Base-by-base conservation (phyloP, 2,329 filamentous ascomycete species). In the Cylindrodendrum hubeiense region DNA sequence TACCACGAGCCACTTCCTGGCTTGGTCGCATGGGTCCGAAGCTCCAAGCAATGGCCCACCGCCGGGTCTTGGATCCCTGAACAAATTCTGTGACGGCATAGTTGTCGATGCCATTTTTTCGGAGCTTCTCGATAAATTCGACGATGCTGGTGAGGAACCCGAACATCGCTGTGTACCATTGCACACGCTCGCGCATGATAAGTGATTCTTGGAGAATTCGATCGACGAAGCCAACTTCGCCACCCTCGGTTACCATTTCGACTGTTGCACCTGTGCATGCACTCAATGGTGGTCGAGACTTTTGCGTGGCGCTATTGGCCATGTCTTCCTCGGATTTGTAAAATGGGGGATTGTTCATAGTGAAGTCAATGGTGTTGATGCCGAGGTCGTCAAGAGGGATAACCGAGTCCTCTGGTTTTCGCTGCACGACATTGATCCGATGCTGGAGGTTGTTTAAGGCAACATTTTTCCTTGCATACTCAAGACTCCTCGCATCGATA, bases 261-360 rank as follows among this genome's bases (percentile, higher is more conserved):
- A 90, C 84, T 0, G 89, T 85, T 0, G 92, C 87, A 7, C 95
- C 96, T 0, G 95, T 97, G 75, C 89, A 89, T 52, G 91, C 90
- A 0, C 92, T 91, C 60, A 88, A 88, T 0, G 95, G 92, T 0
- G 89, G 89, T 0, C 86, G 84, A 3, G 85, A 80, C 78, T 98
- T 97, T 39, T 85, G 79, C 17, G 83, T 78, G 0, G 93, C 91
- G 2, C 91, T 91, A 4, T 83, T 80, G 3, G 86, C 70, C 79
- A 98, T 87, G 54, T 97, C 94, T 5, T 85, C 79, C 3, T 86
- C 81, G 0, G 93, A 94, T n/a, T 84, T 79, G 82, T 98, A 98
- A 81, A 99, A 99, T 0, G 96, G 96, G 0, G 96, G 96, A 71
- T 99, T 99, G 68, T 92, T 95, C 90, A 98, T 97, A 63, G 89